Evolutionary conservation across 73 alveolate genomes (phyloP), one percentile per base, ranked within the genome.

Genomic region (Paramecium primaurelia): DNA sequence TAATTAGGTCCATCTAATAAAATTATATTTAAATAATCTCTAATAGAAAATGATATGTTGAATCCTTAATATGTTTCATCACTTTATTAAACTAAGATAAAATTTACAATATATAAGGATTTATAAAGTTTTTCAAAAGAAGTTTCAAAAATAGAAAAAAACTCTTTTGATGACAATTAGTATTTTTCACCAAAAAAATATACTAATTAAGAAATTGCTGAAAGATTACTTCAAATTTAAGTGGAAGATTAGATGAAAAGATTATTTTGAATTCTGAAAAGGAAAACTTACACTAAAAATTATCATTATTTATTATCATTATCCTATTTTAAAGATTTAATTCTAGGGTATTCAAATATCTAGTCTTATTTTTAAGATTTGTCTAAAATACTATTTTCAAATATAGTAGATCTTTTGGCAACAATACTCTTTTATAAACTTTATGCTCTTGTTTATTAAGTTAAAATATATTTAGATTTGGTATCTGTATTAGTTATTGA

Each of bases 1-100:
- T 32, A 80, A 47, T 20, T 80, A 44, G 91, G 91, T 25, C 91
- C 91, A 11, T 45, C 20, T 80, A 80, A 80, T 80, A 80, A 80
- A 47, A 5, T 75, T 22, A 18, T 20, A 9, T 80, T n/a, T 12
- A 49, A 80, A 44, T 47, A 80, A 80, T 4, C 32, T n/a, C 69
- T 18, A 4, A 18, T 54, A 18, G 69, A 54, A 54, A 54, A 54
- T 54, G 69, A 54, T 18, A 25, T 54, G 3, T 18, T 54, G 16
- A 18, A 54, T 54, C 32, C 69, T 18, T 16, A 20, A 18, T 54
- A 18, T 18, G 14, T 54, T 4, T 18, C 69, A 54, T 14, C 30
- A 4, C 51, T 64, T 64, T 34, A 34, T 10, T 34, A 64, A 26
- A 64, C 84, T 0, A 64, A 64, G 47, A 64, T 64, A 32, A 3